Conservation (phyloP, 352 stramenopile species). For the Phytophthora melonis region DNA sequence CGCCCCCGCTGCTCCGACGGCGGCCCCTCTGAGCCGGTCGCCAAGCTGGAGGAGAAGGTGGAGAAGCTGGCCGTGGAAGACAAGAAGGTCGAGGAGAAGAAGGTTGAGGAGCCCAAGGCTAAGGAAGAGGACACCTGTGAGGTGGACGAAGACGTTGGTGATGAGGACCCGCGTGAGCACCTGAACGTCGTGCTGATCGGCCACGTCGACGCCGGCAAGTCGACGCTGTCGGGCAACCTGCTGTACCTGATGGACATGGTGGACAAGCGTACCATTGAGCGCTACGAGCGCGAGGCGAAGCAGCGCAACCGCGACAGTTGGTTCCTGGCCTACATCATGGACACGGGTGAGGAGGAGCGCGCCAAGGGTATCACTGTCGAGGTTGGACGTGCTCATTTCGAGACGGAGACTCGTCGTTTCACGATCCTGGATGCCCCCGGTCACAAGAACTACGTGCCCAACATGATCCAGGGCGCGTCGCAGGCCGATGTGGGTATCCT, state of each 20-base stretch:
- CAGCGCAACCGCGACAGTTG: constrained; percentile 83
- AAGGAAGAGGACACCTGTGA: constrained; percentile 47
- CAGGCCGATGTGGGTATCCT: constrained; percentile 98
- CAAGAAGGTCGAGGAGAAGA: constrained; percentile 39
- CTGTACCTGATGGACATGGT: constrained; percentile 99
- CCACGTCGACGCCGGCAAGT: constrained; percentile 99
- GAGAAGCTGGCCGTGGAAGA: constrained; percentile 36
- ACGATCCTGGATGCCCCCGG: constrained; percentile 99
- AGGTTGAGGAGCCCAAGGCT: constrained; percentile 41
- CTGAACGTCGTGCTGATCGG: constrained; percentile 99
- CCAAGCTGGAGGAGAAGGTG: constrained; percentile 42
- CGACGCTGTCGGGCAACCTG: constrained; percentile 98
- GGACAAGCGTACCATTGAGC: constrained; percentile 99
- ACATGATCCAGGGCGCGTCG: constrained; percentile 98
- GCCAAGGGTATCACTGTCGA: constrained; percentile 93
- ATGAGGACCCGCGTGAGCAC: constrained; percentile 97
- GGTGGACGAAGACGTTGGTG: constrained; percentile 73
- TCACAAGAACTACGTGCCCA: constrained; percentile 99
- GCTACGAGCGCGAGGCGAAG: constrained; percentile 98
- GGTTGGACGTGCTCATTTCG: constrained; percentile 96
- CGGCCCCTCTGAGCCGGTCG: constrained; percentile 37
- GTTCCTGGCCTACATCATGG: constrained; percentile 99
- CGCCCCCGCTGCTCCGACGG: constrained; percentile 28
- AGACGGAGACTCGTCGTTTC: constrained; percentile 95
- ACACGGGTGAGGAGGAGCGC: constrained; percentile 99